These are phyloP conservation scores for Capronia americana DNA, from an alignment of 2,329 filamentous ascomycete genomes.

Conservation along the genomic window DNA sequence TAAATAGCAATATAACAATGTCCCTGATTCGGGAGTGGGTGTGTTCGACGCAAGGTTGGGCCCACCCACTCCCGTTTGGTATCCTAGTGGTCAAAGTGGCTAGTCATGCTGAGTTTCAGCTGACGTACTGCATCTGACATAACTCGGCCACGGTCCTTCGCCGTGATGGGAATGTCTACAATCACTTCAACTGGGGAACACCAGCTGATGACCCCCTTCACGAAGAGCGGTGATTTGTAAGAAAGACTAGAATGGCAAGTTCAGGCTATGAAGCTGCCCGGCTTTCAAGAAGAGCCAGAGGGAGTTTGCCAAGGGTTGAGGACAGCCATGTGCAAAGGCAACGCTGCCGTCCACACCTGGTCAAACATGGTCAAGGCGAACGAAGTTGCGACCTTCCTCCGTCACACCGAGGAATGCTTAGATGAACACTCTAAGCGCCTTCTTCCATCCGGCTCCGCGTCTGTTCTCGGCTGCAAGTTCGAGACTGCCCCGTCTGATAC, in stretches of 20 bases:
- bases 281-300: background rate
- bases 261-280: background rate
- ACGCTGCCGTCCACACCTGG: background rate
- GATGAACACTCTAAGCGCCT: background rate
- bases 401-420: background rate
- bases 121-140: background rate
- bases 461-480: background rate
- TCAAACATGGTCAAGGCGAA: too few species aligned
- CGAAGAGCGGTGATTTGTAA: background rate
- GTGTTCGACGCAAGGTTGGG: too few species aligned
- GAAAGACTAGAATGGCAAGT: background rate
- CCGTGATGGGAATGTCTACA: background rate
- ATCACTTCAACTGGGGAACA: background rate
- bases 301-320: background rate
- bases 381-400: too few species aligned
- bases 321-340: background rate
- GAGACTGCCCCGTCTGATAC: background rate
- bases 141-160: background rate
- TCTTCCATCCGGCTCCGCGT: background rate
- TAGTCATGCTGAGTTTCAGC: background rate
- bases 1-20: background rate
- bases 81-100: background rate
- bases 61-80: background rate
- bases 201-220: background rate
- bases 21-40: too few species aligned